Evolutionary conservation across 495 filamentous ascomycete species (phyloP).

Genomic region (Hypoxylon subgilvum): DNA sequence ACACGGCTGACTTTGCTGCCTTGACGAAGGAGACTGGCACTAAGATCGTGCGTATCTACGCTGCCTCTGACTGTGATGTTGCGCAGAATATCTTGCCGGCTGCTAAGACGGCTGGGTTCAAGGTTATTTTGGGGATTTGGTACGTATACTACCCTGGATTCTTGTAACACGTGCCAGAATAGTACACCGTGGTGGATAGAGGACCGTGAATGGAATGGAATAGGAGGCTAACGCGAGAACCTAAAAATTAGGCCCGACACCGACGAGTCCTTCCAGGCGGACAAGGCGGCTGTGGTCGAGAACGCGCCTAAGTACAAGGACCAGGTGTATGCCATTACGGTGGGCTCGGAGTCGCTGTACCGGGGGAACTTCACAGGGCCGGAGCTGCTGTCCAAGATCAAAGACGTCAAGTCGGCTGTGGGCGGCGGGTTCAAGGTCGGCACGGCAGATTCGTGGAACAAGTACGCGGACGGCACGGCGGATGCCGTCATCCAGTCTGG

Average conservation of each 20-base stretch:
- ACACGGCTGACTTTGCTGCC: conserved; percentile 71
- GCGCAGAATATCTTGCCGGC: conserved; percentile 73
- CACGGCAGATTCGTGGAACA: conserved; percentile 85
- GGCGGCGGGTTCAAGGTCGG: conserved; percentile 64
- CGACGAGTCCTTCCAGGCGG: conserved; percentile 66
- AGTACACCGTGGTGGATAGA: conserved; percentile 69
- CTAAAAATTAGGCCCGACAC: conserved; percentile 65
- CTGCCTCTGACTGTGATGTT: conserved; percentile 70
- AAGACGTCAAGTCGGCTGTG: conserved; percentile 62
- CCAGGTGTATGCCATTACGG: conserved; percentile 74
- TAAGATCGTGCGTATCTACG: conserved; percentile 71
- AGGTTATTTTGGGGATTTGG: conserved; percentile 82
- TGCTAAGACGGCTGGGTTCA: conserved; percentile 71
- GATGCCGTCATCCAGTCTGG: conserved; percentile 65
- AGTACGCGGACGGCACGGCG: conserved; percentile 74
- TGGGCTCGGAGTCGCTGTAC: conserved; percentile 80
- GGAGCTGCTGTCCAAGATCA: conserved; percentile 67
- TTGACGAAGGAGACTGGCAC: conserved; percentile 46
- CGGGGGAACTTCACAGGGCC: conserved; percentile 71
- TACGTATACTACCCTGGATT: conserved; percentile 40
- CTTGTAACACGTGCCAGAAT: no score
- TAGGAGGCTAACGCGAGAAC: conserved; percentile 4
- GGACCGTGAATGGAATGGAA: not conserved
- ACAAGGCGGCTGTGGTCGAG: conserved; percentile 63
- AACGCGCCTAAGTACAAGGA: conserved; percentile 57